Percentiles rank a stretch among this genome's conserved stretches.
Evolutionary conservation across 306 rosid species (phyloP).

Genomic region (Alnus rubra): DNA sequence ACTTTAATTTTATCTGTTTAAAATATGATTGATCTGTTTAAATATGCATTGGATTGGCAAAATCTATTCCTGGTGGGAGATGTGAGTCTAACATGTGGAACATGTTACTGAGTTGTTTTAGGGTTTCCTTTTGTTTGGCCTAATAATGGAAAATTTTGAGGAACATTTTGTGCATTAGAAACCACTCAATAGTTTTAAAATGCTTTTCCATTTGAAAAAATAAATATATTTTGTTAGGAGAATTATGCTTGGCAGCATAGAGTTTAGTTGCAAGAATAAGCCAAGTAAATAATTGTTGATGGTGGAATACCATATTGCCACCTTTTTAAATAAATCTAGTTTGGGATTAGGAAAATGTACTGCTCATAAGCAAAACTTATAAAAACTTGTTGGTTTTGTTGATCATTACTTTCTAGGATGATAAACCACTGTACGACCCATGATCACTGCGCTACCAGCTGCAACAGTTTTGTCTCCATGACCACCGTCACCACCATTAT

Average conservation of each 20-base stretch:
- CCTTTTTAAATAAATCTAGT: not conserved
- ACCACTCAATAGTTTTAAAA: not conserved
- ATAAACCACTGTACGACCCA: not conserved
- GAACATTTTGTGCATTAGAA: not conserved
- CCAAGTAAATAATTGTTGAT: not conserved
- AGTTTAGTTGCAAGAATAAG: not conserved
- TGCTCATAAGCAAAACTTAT: not conserved
- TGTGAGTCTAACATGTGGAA: slow-evolving; percentile 2
- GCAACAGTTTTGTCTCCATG: not conserved
- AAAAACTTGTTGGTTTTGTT: no score
- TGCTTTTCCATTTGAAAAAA: not conserved
- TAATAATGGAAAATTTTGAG: not conserved
- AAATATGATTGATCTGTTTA: not conserved
- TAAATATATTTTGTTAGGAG: no score
- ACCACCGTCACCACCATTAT: not conserved
- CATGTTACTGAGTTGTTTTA: slow-evolving; percentile 12
- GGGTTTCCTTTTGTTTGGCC: not conserved
- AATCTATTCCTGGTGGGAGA: slow-evolving; percentile 15
- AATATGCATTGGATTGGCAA: slow-evolving; percentile 11
- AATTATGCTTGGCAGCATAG: not conserved
- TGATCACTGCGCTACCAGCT: not conserved
- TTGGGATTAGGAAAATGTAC: not conserved
- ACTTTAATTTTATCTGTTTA: not conserved
- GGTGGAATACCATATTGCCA: not conserved
- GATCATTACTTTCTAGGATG: no score